These are phyloP conservation scores for Penicillium turbatum DNA, from an alignment of 495 filamentous ascomycete genomes.

Conservation along the genomic window DNA sequence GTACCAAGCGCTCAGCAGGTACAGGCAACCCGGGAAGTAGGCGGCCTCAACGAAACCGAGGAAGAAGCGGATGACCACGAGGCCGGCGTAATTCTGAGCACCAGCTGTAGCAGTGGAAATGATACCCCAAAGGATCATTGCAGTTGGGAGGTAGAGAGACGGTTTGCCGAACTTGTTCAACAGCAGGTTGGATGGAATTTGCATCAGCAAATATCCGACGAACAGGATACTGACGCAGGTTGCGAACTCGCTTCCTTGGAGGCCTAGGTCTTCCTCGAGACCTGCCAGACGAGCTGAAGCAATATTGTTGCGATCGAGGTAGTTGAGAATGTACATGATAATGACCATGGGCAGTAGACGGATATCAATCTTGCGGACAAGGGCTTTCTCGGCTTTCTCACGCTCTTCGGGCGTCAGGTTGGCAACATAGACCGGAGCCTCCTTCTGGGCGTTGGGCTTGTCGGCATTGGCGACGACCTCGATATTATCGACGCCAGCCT, in stretches of 20 bases:
- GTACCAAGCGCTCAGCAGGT: slow-evolving; percentile 49
- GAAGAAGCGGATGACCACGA: slow-evolving; percentile 66
- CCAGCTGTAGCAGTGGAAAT: slow-evolving; percentile 61
- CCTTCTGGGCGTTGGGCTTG: slow-evolving; percentile 30
- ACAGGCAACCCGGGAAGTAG: slow-evolving; percentile 47
- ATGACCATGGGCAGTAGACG: slow-evolving; percentile 59
- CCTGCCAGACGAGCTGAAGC: slow-evolving; percentile 50
- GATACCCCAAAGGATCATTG: slow-evolving; percentile 70
- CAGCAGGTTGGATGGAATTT: slow-evolving; percentile 44
- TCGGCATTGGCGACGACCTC: slow-evolving; percentile 37
- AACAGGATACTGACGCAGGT: slow-evolving; percentile 67
- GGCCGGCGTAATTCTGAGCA: slow-evolving; percentile 53
- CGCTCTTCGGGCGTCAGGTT: slow-evolving; percentile 49
- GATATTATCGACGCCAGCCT: slow-evolving; percentile 59
- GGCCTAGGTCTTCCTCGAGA: slow-evolving; percentile 45
- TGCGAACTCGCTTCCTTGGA: slow-evolving; percentile 47
- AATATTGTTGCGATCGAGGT: slow-evolving; percentile 67
- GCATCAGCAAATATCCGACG: slow-evolving; percentile 60
- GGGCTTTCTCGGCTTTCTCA: slow-evolving; percentile 40
- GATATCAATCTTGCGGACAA: slow-evolving; percentile 62
- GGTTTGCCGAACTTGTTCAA: slow-evolving; percentile 52
- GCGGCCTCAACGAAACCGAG: slow-evolving; percentile 61
- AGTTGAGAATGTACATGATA: slow-evolving; percentile 78
- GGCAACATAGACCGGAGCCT: slow-evolving; percentile 50
- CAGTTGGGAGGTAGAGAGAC: slow-evolving; percentile 58